Percentiles rank a stretch among this genome's conserved stretches.
Evolutionary conservation across 1,139 yeast genomes (phyloP).

Genomic region (Casaregolazyma lundiana): DNA sequence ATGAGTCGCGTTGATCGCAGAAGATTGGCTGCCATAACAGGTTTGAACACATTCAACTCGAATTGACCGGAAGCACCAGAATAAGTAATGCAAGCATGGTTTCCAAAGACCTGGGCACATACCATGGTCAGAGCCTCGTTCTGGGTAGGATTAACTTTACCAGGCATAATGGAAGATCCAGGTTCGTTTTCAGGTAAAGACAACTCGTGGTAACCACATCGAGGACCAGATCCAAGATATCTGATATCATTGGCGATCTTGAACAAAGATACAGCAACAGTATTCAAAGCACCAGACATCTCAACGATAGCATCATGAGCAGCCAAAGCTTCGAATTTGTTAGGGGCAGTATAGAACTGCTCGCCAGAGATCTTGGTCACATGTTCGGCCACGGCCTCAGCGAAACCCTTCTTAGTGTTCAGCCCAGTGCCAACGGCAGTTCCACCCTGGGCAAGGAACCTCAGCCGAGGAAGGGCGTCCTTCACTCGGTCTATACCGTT

Average conservation of each 20-base stretch:
- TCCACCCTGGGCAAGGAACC: slow-evolving; percentile 95
- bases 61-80: slow-evolving; percentile 99
- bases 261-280: slow-evolving; percentile 86
- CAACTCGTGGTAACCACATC: slow-evolving; percentile 98
- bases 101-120: slow-evolving; percentile 95
- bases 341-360: slow-evolving; percentile 90
- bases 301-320: slow-evolving; percentile 98
- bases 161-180: slow-evolving; percentile 99
- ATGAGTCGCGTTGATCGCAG: slow-evolving; percentile 80
- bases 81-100: slow-evolving; percentile 89
- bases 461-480: slow-evolving; percentile 66
- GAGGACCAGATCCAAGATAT: slow-evolving; percentile 97
- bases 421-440: slow-evolving; percentile 99
- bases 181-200: slow-evolving; percentile 97
- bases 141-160: slow-evolving; percentile 98
- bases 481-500: slow-evolving; percentile 88
- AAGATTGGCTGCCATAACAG: slow-evolving; percentile 87
- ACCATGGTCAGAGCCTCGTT: slow-evolving; percentile 99
- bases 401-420: slow-evolving; percentile 88
- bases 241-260: slow-evolving; percentile 97
- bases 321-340: slow-evolving; percentile 97
- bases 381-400: slow-evolving; percentile 71
- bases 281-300: slow-evolving; percentile 91
- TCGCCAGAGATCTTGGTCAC: slow-evolving; percentile 82
- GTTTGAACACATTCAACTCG: slow-evolving; percentile 96